Conservation (phyloP, 371 early-diverging fungal species). For the Mortierella sp. region DNA sequence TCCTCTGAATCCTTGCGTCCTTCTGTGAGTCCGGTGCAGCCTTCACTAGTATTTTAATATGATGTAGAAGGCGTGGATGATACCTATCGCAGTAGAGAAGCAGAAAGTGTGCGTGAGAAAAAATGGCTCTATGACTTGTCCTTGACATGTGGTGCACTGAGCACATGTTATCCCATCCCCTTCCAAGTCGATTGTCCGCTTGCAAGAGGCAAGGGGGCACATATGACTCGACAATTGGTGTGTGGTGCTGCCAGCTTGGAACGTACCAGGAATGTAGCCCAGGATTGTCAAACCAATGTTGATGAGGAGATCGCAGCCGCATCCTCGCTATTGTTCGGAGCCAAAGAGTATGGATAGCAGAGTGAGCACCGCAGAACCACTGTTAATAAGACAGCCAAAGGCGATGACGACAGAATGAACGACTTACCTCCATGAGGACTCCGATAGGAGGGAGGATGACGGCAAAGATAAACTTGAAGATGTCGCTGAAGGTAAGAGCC, state of each 20-base stretch:
- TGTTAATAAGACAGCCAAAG: background rate
- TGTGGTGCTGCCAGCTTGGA: background rate
- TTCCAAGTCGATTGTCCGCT: too few species aligned
- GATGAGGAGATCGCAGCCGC: conserved; percentile 77
- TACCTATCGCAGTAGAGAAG: conserved; percentile 20
- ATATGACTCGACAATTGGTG: background rate
- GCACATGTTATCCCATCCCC: too few species aligned
- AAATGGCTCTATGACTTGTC: too few species aligned
- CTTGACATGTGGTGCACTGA: too few species aligned
- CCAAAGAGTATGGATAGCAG: background rate
- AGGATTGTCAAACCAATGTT: conserved; percentile 81
- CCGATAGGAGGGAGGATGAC: conserved; percentile 57
- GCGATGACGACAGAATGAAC: background rate
- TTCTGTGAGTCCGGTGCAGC: background rate
- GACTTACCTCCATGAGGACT: conserved; percentile 55
- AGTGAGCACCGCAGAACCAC: too few species aligned
- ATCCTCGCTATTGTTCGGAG: conserved; percentile 54
- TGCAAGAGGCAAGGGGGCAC: background rate
- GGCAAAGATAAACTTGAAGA: conserved; percentile 57
- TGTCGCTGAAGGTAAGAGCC: conserved; percentile 54
- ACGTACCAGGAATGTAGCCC: conserved; percentile 84
- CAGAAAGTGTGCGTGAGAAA: background rate
- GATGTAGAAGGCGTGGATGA: conserved; percentile 64
- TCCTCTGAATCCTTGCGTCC: too few species aligned
- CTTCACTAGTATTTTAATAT: conserved; percentile 56